Evolutionary conservation across 306 rosid species (phyloP), one percentile per base, ranked within the genome.

Genomic region (Casuarina glauca): DNA sequence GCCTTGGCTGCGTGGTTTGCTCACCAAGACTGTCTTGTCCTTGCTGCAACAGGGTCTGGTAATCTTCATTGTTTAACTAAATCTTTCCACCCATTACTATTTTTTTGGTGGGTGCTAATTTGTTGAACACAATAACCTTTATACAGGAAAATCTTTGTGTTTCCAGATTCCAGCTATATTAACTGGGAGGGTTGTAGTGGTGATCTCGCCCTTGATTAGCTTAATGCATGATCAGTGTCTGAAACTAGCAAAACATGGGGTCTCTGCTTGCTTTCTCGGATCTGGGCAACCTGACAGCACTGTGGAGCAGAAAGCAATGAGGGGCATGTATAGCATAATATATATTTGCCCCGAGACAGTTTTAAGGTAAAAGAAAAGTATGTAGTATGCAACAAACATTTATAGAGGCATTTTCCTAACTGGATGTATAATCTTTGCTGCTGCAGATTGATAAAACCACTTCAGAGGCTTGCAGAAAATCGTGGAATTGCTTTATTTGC

Each of bases 181-280:
- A 75, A 89, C 97, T 8, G 95, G 98, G 88, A 92, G 89, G 79
- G 97, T 94, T 83, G 98, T 94, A 61, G 93, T 94, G 84, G 98
- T 92, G 76, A 92, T 94, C 82, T 94, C 98, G 1, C 98, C 98
- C 6, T 87, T 94, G 78, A 92, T 94, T 80, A 94, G 98, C 75
- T 81, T 94, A 86, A 94, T 94, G 98, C 97, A 94, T 39, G 98
- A 94, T 81, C 98, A 94, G 43, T 94, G 98, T 87, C 87, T 92
- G 75, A 94, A 89, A 78, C 86, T 94, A 66, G 91, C 88, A 67
- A 87, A 71, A 66, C 92, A 89, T 61, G 92, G 97, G 44, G 74
- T 94, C 75, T 89, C 90, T 76, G 93, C 97, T 60, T 94, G 98
- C 82, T 94, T 94, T 90, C 98, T 92, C 79, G 97, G 98, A 38